Conservation (phyloP, 352 stramenopile genomes). For the Globisporangium carolinianum region DNA sequence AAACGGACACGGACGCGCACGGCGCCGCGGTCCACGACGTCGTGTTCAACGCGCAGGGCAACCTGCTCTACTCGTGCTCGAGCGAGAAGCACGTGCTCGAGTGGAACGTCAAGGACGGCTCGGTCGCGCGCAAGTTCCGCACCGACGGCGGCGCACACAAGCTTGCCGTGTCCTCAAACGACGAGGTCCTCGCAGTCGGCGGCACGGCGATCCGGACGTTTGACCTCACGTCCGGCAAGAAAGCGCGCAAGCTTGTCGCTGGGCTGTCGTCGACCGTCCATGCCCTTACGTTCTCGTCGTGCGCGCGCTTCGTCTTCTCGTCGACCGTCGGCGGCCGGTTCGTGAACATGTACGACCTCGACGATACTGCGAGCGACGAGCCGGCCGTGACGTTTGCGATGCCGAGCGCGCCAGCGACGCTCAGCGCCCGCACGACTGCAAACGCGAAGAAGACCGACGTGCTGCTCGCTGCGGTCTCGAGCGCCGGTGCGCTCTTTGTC, state of each 20-base stretch:
- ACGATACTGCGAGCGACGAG: slow-evolving; percentile 48
- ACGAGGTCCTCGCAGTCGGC: slow-evolving; percentile 58
- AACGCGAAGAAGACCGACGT: slow-evolving; percentile 65
- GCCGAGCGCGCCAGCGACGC: slow-evolving; percentile 39
- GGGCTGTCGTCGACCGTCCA: slow-evolving; percentile 67
- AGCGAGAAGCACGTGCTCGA: slow-evolving; percentile 75
- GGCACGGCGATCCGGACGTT: slow-evolving; percentile 65
- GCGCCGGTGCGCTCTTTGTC: slow-evolving; percentile 58
- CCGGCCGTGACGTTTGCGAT: slow-evolving; percentile 72
- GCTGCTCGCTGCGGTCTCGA: slow-evolving; percentile 48
- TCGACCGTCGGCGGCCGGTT: slow-evolving; percentile 68
- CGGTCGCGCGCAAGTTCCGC: slow-evolving; percentile 63
- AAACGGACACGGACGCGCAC: slow-evolving; percentile 38
- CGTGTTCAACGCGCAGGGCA: slow-evolving; percentile 66
- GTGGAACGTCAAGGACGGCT: slow-evolving; percentile 54
- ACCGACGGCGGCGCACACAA: slow-evolving; percentile 45
- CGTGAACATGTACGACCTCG: slow-evolving; percentile 81
- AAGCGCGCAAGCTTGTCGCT: slow-evolving; percentile 65
- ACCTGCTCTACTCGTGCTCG: slow-evolving; percentile 56
- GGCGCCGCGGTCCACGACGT: slow-evolving; percentile 46
- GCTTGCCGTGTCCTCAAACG: slow-evolving; percentile 54
- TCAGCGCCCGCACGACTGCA: slow-evolving; percentile 35
- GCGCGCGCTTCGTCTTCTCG: slow-evolving; percentile 64
- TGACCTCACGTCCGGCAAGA: slow-evolving; percentile 72
- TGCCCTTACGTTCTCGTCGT: slow-evolving; percentile 58